Evolutionary conservation across 2,329 filamentous ascomycete species (phyloP).

Genomic region (Phyllosticta ampelicida): DNA sequence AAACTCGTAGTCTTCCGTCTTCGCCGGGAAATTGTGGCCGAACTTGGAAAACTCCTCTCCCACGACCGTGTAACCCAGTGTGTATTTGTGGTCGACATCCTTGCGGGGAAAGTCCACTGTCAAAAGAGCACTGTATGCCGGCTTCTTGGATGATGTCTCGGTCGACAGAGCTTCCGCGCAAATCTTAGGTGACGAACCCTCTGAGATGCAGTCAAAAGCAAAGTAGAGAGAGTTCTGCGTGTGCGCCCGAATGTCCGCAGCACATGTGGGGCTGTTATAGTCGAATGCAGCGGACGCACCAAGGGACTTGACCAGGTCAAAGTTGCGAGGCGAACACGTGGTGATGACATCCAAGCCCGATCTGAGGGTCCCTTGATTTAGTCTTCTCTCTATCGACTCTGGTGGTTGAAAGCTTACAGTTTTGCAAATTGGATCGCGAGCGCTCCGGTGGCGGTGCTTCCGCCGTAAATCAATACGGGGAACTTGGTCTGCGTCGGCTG

Average conservation of each 20-base stretch:
- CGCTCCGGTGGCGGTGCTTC: constrained; percentile 40
- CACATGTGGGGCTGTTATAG: constrained; percentile 37
- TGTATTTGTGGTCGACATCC: constrained; percentile 33
- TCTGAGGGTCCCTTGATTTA: background rate
- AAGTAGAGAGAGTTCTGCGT: constrained; percentile 35
- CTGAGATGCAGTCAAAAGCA: constrained; percentile 41
- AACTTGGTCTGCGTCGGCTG: constrained; percentile 26
- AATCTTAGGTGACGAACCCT: constrained; percentile 27
- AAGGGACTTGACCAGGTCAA: constrained; percentile 9
- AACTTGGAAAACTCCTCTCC: constrained; percentile 28
- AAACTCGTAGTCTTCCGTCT: constrained; percentile 21
- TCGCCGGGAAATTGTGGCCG: constrained; percentile 11
- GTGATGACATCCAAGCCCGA: constrained; percentile 10
- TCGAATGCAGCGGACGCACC: constrained; percentile 28
- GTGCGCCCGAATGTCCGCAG: constrained; percentile 36
- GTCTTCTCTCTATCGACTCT: background rate
- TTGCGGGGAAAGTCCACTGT: constrained; percentile 29
- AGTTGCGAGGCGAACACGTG: constrained; percentile 11
- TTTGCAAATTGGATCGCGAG: constrained; percentile 39
- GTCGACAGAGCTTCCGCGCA: constrained; percentile 31
- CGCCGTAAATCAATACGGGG: constrained; percentile 41
- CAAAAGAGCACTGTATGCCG: constrained; percentile 33
- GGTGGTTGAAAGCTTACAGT: background rate
- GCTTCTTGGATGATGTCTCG: constrained; percentile 7
- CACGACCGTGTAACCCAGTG: constrained; percentile 33